Evolutionary conservation across 1,284 basidiomycete genomes (phyloP), one percentile per base, ranked within the genome.

Genomic region (Rhodotorula sp.): DNA sequence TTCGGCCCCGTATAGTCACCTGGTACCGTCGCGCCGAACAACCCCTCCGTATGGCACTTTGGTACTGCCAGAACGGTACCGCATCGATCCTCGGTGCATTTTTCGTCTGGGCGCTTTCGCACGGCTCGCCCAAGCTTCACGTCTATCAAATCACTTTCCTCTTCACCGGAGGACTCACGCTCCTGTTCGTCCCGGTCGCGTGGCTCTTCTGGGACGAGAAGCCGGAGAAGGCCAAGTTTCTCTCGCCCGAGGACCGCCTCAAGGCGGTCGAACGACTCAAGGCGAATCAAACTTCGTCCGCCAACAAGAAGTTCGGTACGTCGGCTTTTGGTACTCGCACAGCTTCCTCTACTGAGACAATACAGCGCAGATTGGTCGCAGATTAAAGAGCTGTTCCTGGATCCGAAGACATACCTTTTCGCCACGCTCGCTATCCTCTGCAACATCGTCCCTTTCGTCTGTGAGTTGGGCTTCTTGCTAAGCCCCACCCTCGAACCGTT

Each of bases 131-230:
- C 21, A 66, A 69, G 60, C 74, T 83, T 26, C 71, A 78, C 60
- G 67, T 77, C 34, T 83, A 82, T 78, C 81, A 83, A 67, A 73
- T 81, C 48, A 76, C 83, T 67, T 83, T 81, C 79, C 76, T 83
- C 57, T 69, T 82, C 61, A 77, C 76, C 66, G 80, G 80, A 34
- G 65, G 80, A 65, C 71, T 81, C 63, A 83, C 82, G 19, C 73
- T 80, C 69, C 6, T 81, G 45, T 78, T 80, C 16, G 80, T 78
- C 14, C 80, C 81, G 7, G 52, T 81, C 60, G 74, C 80, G 61
- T 62, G 48, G 50, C 67, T 62, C 54, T 56, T 58, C 28, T 73
- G 83, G 68, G 80, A 82, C 72, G 79, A 79, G 59, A 49, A 48
- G 14, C 77, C 81, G 50, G 76, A 77, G 6, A 70, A 75, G 1